A percentile compares a stretch with the other conserved stretches of the same genome.
phyloP scores from a whole-genome alignment of 176 grass and related monocot genomes.

The Raddia distichophylla region DNA sequence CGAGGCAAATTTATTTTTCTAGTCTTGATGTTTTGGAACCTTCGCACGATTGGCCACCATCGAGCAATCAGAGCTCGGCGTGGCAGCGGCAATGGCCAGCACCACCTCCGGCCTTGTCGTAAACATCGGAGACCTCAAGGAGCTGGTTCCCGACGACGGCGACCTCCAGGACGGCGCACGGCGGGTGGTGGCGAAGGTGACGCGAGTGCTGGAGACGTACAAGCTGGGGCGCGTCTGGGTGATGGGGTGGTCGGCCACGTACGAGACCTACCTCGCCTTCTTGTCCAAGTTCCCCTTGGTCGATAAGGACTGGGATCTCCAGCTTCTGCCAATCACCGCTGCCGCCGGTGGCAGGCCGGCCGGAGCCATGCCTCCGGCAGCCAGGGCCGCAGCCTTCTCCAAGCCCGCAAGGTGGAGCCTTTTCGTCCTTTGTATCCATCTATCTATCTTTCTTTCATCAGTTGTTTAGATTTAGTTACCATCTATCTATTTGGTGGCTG shows the following conservation, averaged over 20 bases:
- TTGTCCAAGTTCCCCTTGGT: conserved; percentile 86
- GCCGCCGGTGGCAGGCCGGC: conserved; percentile 43
- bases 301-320: conserved; percentile 92
- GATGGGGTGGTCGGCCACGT: conserved; percentile 90
- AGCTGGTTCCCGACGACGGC: conserved; percentile 49
- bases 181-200: conserved; percentile 67
- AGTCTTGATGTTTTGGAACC: too few species aligned
- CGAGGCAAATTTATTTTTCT: too few species aligned
- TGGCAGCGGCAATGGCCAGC: conserved; percentile 24
- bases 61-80: conserved; percentile 15
- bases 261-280: conserved; percentile 91
- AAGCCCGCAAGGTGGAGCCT: conserved; percentile 56
- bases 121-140: conserved; percentile 82
- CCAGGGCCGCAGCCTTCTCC: conserved; percentile 25
- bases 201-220: conserved; percentile 70
- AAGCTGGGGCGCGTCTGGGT: conserved; percentile 58
- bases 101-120: conserved; percentile 49
- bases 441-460: conserved; percentile 57
- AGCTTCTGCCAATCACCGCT: conserved; percentile 86
- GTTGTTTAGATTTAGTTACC: conserved; percentile 2
- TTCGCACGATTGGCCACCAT: too few species aligned
- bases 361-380: conserved; percentile 7
- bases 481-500: conserved; percentile 26
- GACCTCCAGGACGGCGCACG: conserved; percentile 46
- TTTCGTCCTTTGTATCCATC: conserved; percentile 10